Conservation (phyloP, 1,139 yeast genomes). For the Hemisphaericaspora lyxosophila region DNA sequence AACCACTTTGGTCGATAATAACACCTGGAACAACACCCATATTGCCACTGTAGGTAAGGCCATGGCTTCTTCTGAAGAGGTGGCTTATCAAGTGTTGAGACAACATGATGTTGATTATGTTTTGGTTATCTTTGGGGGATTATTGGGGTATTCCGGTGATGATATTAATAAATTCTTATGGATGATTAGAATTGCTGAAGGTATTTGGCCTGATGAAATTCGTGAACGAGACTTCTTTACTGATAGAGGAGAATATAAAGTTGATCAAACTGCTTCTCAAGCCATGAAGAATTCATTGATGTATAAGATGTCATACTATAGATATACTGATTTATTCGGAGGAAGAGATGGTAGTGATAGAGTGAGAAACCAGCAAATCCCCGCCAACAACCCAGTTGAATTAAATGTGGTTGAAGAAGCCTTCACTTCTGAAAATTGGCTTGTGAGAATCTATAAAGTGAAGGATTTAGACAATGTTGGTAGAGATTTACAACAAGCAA, state of each 20-base stretch:
- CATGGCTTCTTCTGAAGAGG: conserved; percentile 87
- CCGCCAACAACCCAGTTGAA: conserved; percentile 54
- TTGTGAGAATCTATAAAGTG: conserved; percentile 91
- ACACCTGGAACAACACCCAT: conserved; percentile 99
- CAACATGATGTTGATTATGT: conserved; percentile 96
- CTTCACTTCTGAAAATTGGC: conserved; percentile 94
- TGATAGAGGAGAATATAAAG: conserved; percentile 80
- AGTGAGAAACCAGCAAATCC: conserved; percentile 81
- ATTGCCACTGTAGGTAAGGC: conserved; percentile 99
- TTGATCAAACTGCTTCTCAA: conserved; percentile 76
- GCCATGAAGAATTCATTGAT: conserved; percentile 87
- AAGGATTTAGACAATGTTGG: conserved; percentile 89
- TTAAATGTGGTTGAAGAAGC: conserved; percentile 88
- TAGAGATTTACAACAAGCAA: conserved; percentile 59
- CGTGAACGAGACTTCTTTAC: conserved; percentile 84
- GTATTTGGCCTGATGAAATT: conserved; percentile 98
- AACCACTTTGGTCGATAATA: conserved; percentile 96
- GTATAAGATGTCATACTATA: conserved; percentile 94
- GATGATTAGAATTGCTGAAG: conserved; percentile 99
- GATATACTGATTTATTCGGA: conserved; percentile 72
- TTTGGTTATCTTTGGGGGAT: conserved; percentile 90
- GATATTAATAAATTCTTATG: conserved; percentile 95
- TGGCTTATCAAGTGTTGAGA: conserved; percentile 81
- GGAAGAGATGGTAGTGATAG: conserved; percentile 77
- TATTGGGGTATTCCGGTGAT: conserved; percentile 93